Conservation (phyloP, 352 stramenopile genomes). For the Blastocystis sp. region DNA sequence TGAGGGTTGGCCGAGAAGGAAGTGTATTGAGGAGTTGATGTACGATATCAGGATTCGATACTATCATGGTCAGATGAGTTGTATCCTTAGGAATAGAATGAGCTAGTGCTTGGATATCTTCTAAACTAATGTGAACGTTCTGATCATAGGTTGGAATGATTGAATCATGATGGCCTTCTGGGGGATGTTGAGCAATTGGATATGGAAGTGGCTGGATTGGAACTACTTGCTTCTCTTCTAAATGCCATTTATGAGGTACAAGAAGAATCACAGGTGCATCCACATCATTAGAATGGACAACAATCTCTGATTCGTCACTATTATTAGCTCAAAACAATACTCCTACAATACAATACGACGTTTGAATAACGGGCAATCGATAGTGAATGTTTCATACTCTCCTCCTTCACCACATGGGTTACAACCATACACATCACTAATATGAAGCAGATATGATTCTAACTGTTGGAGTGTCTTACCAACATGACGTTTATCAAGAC, state of each 20-base stretch:
- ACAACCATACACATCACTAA: conserved; percentile 91
- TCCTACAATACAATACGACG: conserved; percentile 83
- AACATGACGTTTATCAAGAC: conserved; percentile 76
- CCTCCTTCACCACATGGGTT: conserved; percentile 96
- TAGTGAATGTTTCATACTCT: conserved; percentile 97
- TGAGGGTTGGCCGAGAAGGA: not conserved
- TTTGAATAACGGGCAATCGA: conserved; percentile 93
- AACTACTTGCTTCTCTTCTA: not conserved
- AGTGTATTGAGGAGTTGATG: not conserved
- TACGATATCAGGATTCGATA: not conserved
- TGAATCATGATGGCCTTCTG: not conserved
- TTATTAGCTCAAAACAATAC: not conserved
- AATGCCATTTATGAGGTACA: conserved; percentile 37
- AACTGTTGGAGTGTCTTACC: conserved; percentile 81
- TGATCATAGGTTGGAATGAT: not conserved
- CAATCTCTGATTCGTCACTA: conserved; percentile 84
- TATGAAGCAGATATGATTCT: conserved; percentile 80
- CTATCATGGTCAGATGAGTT: not conserved
- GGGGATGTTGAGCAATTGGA: not conserved
- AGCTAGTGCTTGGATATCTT: no score
- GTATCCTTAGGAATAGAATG: no score
- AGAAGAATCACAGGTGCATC: conserved; percentile 87
- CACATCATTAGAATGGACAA: conserved; percentile 85
- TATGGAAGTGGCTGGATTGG: not conserved
- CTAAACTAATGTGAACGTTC: no score